Percentiles rank a stretch among this genome's conserved stretches.
Evolutionary conservation across 139 green algal genomes (phyloP).

Genomic region (Chlorella vulgaris): DNA sequence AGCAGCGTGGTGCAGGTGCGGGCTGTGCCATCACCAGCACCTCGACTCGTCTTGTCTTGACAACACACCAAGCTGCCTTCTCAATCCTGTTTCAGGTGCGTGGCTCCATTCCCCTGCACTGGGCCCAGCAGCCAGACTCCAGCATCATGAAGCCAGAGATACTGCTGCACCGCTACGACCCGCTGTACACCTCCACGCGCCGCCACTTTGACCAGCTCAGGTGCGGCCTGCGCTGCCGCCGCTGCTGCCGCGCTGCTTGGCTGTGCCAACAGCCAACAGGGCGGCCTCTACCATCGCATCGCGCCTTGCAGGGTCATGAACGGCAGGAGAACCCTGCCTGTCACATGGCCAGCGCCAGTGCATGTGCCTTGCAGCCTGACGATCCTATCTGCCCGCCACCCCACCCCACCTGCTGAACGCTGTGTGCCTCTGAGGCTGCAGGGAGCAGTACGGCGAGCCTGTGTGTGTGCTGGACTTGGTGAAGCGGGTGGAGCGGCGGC

Average conservation of each 20-base stretch:
- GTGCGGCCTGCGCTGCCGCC: not conserved
- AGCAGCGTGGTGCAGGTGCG: conserved; percentile 79
- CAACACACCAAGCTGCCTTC: too few relatives aligned
- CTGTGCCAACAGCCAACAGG: too few relatives aligned
- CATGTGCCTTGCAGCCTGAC: too few relatives aligned
- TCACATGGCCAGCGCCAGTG: too few relatives aligned
- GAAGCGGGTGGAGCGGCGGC: conserved; percentile 70
- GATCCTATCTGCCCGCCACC: too few relatives aligned
- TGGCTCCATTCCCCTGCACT: conserved; percentile 93
- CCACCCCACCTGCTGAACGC: not conserved
- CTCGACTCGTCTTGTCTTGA: not conserved
- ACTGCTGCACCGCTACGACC: conserved; percentile 82
- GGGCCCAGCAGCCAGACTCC: conserved; percentile 72
- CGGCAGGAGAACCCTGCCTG: too few relatives aligned
- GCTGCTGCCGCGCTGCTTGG: too few relatives aligned
- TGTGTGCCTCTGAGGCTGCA: not conserved
- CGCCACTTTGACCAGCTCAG: conserved; percentile 51
- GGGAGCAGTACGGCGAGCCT: conserved; percentile 80
- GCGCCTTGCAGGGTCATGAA: not conserved
- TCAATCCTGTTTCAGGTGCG: conserved; percentile 90
- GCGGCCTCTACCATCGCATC: too few relatives aligned
- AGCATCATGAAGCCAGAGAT: conserved; percentile 78
- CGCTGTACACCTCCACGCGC: conserved; percentile 70
- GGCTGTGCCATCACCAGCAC: conserved; percentile 30
- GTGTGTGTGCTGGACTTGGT: conserved; percentile 92